Evolutionary conservation across 306 rosid genomes (phyloP), one percentile per base, ranked within the genome.

Genomic region (Gynostemma pentaphyllum): DNA sequence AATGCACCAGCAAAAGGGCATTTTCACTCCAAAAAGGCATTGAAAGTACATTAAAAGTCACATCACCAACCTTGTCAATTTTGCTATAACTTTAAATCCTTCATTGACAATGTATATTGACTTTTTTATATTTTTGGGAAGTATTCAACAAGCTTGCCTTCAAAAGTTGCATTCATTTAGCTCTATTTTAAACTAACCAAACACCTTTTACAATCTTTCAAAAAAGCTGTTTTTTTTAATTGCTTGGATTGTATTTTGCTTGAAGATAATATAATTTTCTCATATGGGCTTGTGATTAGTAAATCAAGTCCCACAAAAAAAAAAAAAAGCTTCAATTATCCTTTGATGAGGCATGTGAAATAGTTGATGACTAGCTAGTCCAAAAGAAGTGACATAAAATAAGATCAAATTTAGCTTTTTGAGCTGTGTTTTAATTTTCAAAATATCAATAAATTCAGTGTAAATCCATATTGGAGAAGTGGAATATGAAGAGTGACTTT

Each of bases 401-500:
- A 28, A 47, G 44, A 45, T 12, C 44, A 64, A 45, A 46, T 5
- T 6, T 9, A 1, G 50, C 50, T 18, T 45, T 45, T 45, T 45
- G 50, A 45, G 50, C 50, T 48, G 54, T 19, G n/a, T n/a, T n/a
- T n/a, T n/a, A n/a, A n/a, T n/a, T n/a, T n/a, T n/a, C n/a, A n/a
- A n/a, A n/a, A n/a, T n/a, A n/a, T n/a, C n/a, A n/a, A n/a, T n/a
- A n/a, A n/a, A n/a, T n/a, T n/a, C n/a, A n/a, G n/a, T n/a, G n/a
- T n/a, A n/a, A n/a, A n/a, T n/a, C n/a, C n/a, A n/a, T n/a, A n/a
- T n/a, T n/a, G n/a, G n/a, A n/a, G n/a, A n/a, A n/a, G n/a, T n/a
- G n/a, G n/a, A 67, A 64, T 22, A 50, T 64, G 5, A 57, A 48
- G 68, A 69, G 32, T 30, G 46, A 48, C 75, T 79, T 72, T 79